Percentiles rank a stretch among this genome's conserved stretches.
Conservation (phyloP, 2,329 filamentous ascomycete species). For the Coniosporium tulheliwenetii region DNA sequence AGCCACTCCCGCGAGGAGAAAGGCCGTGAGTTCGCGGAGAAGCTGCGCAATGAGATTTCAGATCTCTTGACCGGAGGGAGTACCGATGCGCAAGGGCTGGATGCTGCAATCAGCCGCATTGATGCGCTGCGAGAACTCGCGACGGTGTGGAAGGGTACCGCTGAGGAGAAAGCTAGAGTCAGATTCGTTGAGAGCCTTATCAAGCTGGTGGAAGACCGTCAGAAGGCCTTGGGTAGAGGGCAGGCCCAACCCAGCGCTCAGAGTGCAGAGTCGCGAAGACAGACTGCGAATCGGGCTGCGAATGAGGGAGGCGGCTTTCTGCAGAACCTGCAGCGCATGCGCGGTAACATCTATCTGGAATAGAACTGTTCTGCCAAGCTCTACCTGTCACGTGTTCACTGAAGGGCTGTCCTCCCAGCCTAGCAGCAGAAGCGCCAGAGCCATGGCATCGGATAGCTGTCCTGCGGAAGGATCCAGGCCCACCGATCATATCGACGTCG, state of each 20-base stretch:
- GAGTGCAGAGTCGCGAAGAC: constrained; percentile 7
- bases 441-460: too few species aligned
- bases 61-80: constrained; percentile 42
- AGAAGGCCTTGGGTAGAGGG: constrained; percentile 26
- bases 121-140: constrained; percentile 63
- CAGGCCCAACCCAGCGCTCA: too few species aligned
- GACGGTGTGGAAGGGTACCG: constrained; percentile 86
- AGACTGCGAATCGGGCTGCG: constrained; percentile 3
- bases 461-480: too few species aligned
- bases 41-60: constrained; percentile 55
- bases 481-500: too few species aligned
- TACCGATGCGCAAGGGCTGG: constrained; percentile 50
- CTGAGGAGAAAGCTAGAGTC: constrained; percentile 72
- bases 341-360: constrained; percentile 37
- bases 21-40: constrained; percentile 63
- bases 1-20: constrained; percentile 67
- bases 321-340: constrained; percentile 34
- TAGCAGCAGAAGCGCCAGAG: too few species aligned
- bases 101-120: constrained; percentile 58
- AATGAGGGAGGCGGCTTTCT: constrained; percentile 32
- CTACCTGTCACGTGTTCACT: too few species aligned
- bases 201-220: constrained; percentile 66
- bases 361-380: constrained; percentile 6
- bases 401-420: too few species aligned
- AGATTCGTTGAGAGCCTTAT: constrained; percentile 71